These are phyloP conservation scores for Didymosphaeria variabile DNA, from an alignment of 2,329 filamentous ascomycete species.

Conservation along the genomic window DNA sequence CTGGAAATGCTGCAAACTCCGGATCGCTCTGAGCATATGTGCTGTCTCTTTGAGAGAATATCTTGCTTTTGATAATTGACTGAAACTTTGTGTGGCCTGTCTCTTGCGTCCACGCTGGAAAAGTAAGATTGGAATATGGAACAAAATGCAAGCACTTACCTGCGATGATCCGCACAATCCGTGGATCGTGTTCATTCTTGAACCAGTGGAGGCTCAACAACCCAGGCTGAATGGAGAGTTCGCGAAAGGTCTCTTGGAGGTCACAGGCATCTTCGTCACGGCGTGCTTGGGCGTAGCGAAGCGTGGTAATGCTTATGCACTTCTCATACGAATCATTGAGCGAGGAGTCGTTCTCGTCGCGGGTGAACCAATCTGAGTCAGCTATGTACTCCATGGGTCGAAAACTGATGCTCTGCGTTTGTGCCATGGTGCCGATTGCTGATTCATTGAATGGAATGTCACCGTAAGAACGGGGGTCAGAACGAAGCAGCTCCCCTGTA, in stretches of 20 bases:
- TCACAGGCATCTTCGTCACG: neutral
- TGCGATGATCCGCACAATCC: neutral
- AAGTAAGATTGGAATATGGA: neutral
- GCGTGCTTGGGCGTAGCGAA: neutral
- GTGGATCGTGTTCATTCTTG: neutral
- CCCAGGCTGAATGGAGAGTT: neutral
- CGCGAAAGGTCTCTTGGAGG: neutral
- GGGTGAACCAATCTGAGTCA: neutral
- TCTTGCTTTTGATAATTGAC: neutral
- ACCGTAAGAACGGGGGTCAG: neutral
- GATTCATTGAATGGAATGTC: neutral
- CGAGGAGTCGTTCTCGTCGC: neutral
- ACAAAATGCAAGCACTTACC: neutral
- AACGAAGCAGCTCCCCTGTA: neutral
- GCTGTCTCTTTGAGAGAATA: neutral
- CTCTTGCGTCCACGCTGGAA: neutral
- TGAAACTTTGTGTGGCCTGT: neutral
- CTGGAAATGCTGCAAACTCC: neutral
- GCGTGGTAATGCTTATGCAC: neutral
- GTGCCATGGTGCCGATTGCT: neutral
- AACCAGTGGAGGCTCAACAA: neutral
- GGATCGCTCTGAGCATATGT: neutral
- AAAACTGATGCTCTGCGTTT: neutral
- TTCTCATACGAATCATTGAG: neutral
- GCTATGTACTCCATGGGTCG: conserved; percentile 1